Base-by-base conservation (phyloP, 352 stramenopile species). In the Phytophthora cryptogea region DNA sequence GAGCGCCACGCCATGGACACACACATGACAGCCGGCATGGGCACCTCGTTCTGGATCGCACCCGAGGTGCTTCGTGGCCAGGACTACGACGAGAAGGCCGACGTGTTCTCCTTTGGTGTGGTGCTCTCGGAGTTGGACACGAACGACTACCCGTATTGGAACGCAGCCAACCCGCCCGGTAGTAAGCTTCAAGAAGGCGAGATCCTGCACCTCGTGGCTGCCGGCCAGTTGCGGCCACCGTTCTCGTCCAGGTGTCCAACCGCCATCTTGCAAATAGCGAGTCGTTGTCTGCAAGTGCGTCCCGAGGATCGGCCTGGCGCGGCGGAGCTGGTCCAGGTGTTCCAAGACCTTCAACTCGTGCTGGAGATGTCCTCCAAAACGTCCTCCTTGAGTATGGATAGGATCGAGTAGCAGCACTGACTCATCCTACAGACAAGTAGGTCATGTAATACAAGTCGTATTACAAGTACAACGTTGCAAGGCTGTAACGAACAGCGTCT, bases 71-170 rank as follows among this genome's bases (percentile, higher is more conserved):
- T 77, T 40, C 54, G 48, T 6, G 64, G 68, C 28, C 17, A 47
- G 11, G 57, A 73, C 54, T 80, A 80, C 35, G 57, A 77, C 40
- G 68, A 80, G 36, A 66, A 65, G 35, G 72, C 72, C 10, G 68
- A 77, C 32, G 59, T 73, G 13, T 78, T 65, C 33, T 80, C 68
- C 13, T 76, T 76, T 42, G 68, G 68, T 9, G 62, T 80, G 14
- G 68, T 83, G 55, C 58, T 83, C 23, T 76, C 68, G 2, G 74
- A 83, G 44, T 59, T 80, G 33, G 74, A 83, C 42, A 80, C 70
- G 23, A 44, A 67, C 39, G 70, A 72, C 44, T 76, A 55, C 42
- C 70, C 64, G 37, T 80, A 75, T 49, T 74, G 63, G 63, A 74
- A 74, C 23, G 54, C 57, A 0, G n/a, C 54, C 36, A 52, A 70